phyloP scores from a whole-genome alignment of 768 basidiomycete species.

The Suillus alpinus region DNA sequence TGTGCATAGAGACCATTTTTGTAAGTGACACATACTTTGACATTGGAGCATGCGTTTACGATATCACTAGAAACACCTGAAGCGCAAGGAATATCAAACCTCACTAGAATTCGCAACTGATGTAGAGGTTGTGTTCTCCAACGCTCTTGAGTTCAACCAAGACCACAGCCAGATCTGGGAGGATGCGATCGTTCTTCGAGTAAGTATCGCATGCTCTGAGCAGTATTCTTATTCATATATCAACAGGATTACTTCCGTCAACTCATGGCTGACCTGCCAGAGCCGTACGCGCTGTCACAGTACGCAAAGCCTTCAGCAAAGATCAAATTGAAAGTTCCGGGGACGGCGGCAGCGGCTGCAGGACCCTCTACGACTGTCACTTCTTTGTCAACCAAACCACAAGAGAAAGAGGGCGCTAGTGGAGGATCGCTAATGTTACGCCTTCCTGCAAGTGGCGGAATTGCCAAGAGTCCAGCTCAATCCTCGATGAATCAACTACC shows the following conservation, averaged over 20 bases:
- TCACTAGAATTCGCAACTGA: conserved; percentile 77
- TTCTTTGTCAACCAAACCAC: conserved; percentile 10
- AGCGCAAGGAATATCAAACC: conserved; percentile 72
- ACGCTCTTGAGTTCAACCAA: conserved; percentile 85
- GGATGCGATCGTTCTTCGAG: conserved; percentile 66
- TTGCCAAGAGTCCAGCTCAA: conserved; percentile 23
- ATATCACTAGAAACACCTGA: conserved; percentile 65
- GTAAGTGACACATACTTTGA: conserved; percentile 41
- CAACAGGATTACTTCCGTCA: conserved; percentile 68
- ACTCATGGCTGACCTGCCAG: conserved; percentile 75
- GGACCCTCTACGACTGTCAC: conserved; percentile 4
- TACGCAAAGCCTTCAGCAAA: conserved; percentile 59
- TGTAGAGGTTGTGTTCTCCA: conserved; percentile 86
- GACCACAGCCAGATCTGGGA: conserved; percentile 84
- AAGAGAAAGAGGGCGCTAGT: conserved; percentile 11
- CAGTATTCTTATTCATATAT: conserved; percentile 10
- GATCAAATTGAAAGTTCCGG: conserved; percentile 71
- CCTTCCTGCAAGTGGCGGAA: conserved; percentile 18
- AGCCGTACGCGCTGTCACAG: conserved; percentile 60
- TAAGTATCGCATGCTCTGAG: conserved; percentile 30
- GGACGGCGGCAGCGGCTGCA: conserved; percentile 18
- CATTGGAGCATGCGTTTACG: conserved; percentile 1
- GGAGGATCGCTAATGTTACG: conserved; percentile 19
- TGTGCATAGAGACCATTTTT: conserved; percentile 73
- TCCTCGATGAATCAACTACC: conserved; percentile 19